Base-by-base conservation (phyloP, 2,329 filamentous ascomycete genomes). In the Exophiala dermatitidis region DNA sequence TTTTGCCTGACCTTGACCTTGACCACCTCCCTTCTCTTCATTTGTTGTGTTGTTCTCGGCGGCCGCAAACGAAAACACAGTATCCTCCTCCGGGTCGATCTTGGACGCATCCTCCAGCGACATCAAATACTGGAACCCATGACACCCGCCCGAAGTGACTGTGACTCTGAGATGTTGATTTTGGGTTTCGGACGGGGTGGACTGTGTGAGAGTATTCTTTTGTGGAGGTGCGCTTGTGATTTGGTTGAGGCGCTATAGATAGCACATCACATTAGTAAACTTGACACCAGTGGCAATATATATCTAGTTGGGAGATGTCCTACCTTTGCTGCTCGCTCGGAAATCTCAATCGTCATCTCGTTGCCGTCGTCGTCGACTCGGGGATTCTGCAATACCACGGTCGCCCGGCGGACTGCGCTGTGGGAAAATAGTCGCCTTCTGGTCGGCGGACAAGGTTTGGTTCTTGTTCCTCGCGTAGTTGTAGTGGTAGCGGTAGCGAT, bases 81-180 rank as follows among this genome's bases (percentile, higher is more conserved):
- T 93, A 67, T 98, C 93, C 64, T 97, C 93, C 56, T 90, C 84
- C 29, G 79, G 67, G 47, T 80, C 76, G 10, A 85, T 71, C 49
- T 81, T 77, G 10, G 72, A 72, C 7, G 69, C 69, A 12, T 73
- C 66, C 46, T 88, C 85, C 3, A 97, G 78, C 10, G 84, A 88
- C 88, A 98, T 95, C 44, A 95, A 74, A 67, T 98, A 98, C 69
- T 98, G 93, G 70, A 98, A 98, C 46, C 93, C 93, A 71, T 98
- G 93, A 69, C 93, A 98, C 52, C 93, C 93, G 59, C 93, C 93
- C 52, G 86, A 89, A 66, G 95, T 90, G 54, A 98, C 90, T 57
- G 87, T 85, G 61, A 98, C 87, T 48, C 91, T 87, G n/a, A 98
- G 79, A 28, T 90, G 88, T 32, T 95, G 81, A 64, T 86, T 77